Evolutionary conservation across 2,329 filamentous ascomycete genomes (phyloP).

Genomic region (Sordariomycetes sp.): DNA sequence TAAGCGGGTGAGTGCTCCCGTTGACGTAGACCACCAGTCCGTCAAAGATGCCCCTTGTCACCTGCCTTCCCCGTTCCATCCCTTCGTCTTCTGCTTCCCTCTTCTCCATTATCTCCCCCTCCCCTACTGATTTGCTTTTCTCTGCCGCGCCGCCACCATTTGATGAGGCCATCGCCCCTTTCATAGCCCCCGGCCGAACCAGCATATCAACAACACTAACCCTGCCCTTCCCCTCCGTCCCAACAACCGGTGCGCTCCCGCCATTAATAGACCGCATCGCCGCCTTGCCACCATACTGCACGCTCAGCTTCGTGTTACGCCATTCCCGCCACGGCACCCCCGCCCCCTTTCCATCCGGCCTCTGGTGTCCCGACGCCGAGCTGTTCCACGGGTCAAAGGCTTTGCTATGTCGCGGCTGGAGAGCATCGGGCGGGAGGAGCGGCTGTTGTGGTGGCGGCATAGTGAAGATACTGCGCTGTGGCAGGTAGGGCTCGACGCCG

Average conservation of each 20-base stretch:
- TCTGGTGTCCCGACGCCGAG: constrained; percentile 65
- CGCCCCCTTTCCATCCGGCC: constrained; percentile 52
- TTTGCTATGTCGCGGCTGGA: neutral
- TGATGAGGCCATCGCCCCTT: constrained; percentile 10
- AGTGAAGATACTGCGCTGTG: neutral
- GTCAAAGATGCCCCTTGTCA: constrained; percentile 43
- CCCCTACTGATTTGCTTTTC: constrained; percentile 6
- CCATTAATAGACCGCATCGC: constrained; percentile 38
- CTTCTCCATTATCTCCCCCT: constrained; percentile 13
- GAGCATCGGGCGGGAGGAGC: constrained; percentile 25
- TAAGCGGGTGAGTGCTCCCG: constrained; percentile 65
- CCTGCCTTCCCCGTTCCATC: constrained; percentile 21
- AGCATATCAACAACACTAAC: constrained; percentile 42
- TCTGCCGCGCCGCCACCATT: constrained; percentile 5
- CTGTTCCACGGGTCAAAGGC: constrained; percentile 61
- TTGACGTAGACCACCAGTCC: constrained; percentile 73
- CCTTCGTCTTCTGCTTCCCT: constrained; percentile 33
- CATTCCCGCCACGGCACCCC: constrained; percentile 50
- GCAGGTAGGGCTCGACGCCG: neutral
- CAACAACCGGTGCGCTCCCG: constrained; percentile 5
- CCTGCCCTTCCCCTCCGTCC: constrained; percentile 21
- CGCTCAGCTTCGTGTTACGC: constrained; percentile 52
- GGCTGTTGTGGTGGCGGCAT: constrained; percentile 14
- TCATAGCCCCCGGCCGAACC: constrained; percentile 29
- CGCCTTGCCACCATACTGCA: constrained; percentile 49